These are phyloP conservation scores for Gloeopeniophorella convolvens DNA, from an alignment of 768 basidiomycete species.

Conservation along the genomic window DNA sequence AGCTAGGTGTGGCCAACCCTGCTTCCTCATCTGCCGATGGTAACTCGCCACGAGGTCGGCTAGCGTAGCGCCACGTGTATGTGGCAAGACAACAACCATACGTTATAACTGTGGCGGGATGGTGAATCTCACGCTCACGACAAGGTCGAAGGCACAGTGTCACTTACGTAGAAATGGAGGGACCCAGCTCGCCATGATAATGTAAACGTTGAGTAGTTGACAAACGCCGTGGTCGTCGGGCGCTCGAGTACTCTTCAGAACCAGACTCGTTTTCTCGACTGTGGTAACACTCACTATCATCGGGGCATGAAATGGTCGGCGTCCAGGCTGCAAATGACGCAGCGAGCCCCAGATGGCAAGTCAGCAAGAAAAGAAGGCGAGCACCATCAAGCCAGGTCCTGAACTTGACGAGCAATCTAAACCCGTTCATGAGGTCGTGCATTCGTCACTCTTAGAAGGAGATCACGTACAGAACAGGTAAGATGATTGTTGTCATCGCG, in stretches of 20 bases:
- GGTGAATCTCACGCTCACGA: neutral
- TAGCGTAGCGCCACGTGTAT: slow-evolving; percentile 31
- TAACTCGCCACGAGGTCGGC: neutral
- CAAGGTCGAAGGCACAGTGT: neutral
- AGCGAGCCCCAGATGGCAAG: slow-evolving; percentile 41
- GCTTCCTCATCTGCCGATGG: slow-evolving; percentile 1
- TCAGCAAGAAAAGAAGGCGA: slow-evolving; percentile 40
- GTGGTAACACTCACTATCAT: slow-evolving; percentile 32
- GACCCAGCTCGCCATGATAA: slow-evolving; percentile 48
- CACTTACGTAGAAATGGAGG: slow-evolving; percentile 41
- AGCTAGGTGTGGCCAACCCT: neutral
- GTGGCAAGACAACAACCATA: slow-evolving; percentile 39
- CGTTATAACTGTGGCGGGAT: slow-evolving; percentile 31
- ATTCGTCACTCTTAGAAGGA: slow-evolving; percentile 11
- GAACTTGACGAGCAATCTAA: slow-evolving; percentile 42
- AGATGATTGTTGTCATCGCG: slow-evolving; percentile 33
- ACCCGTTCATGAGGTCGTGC: slow-evolving; percentile 14
- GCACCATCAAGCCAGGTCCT: slow-evolving; percentile 50
- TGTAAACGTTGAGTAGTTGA: slow-evolving; percentile 40
- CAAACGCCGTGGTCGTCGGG: slow-evolving; percentile 40
- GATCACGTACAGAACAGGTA: slow-evolving; percentile 38
- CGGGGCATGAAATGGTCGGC: slow-evolving; percentile 38
- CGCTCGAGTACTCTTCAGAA: slow-evolving; percentile 24
- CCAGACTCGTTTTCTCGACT: neutral
- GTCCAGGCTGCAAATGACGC: slow-evolving; percentile 37